Evolutionary conservation across 768 basidiomycete species (phyloP).

Genomic region (Suillus plorans): DNA sequence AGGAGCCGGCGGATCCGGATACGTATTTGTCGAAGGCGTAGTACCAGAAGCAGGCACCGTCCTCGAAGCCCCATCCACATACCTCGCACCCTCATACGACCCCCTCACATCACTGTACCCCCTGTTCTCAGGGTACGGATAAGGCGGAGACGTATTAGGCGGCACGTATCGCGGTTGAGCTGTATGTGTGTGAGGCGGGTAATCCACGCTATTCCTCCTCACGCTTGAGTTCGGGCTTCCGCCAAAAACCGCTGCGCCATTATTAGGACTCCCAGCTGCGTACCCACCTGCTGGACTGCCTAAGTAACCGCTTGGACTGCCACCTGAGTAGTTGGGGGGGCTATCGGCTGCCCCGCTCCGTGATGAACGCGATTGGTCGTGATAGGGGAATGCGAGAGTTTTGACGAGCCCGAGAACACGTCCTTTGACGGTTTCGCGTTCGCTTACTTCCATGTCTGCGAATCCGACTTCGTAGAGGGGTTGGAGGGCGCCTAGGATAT

Average conservation of each 20-base stretch:
- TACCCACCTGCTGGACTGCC: conserved; percentile 46
- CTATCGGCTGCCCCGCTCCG: conserved; percentile 42
- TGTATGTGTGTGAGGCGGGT: neutral
- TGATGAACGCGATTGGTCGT: conserved; percentile 55
- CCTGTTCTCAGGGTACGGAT: conserved; percentile 3
- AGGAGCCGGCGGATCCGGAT: conserved; percentile 4
- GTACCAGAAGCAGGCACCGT: neutral
- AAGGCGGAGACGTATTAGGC: neutral
- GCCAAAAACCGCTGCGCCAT: neutral
- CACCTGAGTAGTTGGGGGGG: conserved; percentile 45
- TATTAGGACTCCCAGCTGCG: conserved; percentile 5
- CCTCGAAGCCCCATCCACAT: neutral
- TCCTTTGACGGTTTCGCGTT: conserved; percentile 58
- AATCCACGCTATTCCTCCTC: neutral
- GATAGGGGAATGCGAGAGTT: conserved; percentile 81
- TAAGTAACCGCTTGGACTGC: conserved; percentile 58
- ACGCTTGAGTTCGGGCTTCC: neutral
- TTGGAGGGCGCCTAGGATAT: conserved; percentile 68
- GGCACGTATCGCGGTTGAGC: conserved; percentile 4
- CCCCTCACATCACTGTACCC: conserved; percentile 5
- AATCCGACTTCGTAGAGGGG: conserved; percentile 74
- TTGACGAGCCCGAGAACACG: conserved; percentile 65
- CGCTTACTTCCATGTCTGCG: conserved; percentile 45
- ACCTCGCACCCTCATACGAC: neutral
- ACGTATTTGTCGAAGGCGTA: neutral